A percentile compares a stretch with the other conserved stretches of the same genome.
These are phyloP conservation scores for Thielaviopsis euricoi DNA, from an alignment of 2,329 filamentous ascomycete species.

Conservation along the genomic window DNA sequence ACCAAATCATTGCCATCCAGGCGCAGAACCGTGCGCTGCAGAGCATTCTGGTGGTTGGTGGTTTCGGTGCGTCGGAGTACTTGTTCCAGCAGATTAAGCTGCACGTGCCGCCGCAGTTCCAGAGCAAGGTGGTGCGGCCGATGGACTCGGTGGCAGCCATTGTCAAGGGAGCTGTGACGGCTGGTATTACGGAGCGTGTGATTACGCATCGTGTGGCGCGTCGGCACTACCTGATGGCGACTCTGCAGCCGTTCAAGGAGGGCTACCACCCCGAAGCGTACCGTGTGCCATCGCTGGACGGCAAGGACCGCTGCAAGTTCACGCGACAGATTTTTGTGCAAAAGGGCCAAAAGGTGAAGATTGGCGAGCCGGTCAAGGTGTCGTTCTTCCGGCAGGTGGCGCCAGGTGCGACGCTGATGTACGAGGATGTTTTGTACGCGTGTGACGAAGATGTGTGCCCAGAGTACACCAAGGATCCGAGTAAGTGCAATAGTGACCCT, in stretches of 20 bases:
- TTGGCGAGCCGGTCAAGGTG: constrained; percentile 96
- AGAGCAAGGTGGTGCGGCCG: constrained; percentile 91
- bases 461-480: constrained; percentile 97
- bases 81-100: constrained; percentile 99
- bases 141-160: constrained; percentile 99
- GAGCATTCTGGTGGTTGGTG: constrained; percentile 93
- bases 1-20: constrained; percentile 98
- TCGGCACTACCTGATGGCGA: constrained; percentile 98
- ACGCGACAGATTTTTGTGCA: constrained; percentile 97
- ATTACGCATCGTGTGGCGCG: constrained; percentile 93
- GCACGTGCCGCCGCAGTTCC: constrained; percentile 94
- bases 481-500: constrained; percentile 42
- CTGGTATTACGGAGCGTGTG: constrained; percentile 91
- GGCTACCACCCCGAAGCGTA: constrained; percentile 97
- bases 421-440: constrained; percentile 93
- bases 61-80: constrained; percentile 96
- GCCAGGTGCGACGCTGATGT: constrained; percentile 94
- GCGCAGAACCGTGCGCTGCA: constrained; percentile 87
- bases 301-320: constrained; percentile 97
- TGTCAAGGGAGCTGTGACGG: constrained; percentile 94
- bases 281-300: constrained; percentile 87
- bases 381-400: constrained; percentile 97
- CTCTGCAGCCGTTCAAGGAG: constrained; percentile 95
- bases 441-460: constrained; percentile 97
- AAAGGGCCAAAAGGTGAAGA: constrained; percentile 97